phyloP scores from a whole-genome alignment of 202 grass and related monocot species.

The Bolboschoenoplectus hybrid region DNA sequence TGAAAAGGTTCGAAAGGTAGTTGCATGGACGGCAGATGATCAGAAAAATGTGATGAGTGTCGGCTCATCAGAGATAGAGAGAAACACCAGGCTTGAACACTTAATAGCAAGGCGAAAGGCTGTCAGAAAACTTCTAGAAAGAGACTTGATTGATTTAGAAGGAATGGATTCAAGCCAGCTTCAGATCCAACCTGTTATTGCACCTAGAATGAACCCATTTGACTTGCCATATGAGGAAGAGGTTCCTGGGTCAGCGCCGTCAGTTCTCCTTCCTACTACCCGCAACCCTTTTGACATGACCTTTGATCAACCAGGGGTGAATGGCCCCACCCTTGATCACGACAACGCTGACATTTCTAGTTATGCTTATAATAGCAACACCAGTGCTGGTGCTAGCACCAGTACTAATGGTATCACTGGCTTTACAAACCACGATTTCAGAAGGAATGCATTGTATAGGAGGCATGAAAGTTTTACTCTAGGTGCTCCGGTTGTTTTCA shows the following conservation, averaged over 20 bases:
- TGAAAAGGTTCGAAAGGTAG: conserved; percentile 44
- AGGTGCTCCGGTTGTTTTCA: conserved; percentile 53
- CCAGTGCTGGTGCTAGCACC: not conserved
- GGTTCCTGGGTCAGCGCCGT: conserved; percentile 68
- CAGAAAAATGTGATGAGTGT: conserved; percentile 73
- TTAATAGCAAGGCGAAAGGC: conserved; percentile 67
- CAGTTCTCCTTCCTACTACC: conserved; percentile 43
- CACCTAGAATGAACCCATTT: conserved; percentile 73
- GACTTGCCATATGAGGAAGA: conserved; percentile 76
- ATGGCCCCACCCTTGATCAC: conserved; percentile 23
- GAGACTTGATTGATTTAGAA: conserved; percentile 60
- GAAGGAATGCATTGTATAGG: conserved; percentile 57
- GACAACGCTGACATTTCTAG: not conserved
- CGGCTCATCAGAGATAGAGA: conserved; percentile 73
- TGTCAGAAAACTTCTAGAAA: conserved; percentile 59
- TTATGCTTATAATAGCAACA: conserved; percentile 18
- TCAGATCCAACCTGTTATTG: conserved; percentile 66
- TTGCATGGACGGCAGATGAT: conserved; percentile 85
- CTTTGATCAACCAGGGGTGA: conserved; percentile 43
- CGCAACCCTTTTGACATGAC: conserved; percentile 55
- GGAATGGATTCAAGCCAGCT: conserved; percentile 53
- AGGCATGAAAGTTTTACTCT: conserved; percentile 88
- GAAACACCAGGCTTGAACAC: conserved; percentile 66
- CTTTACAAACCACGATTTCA: conserved; percentile 35
- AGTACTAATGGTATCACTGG: conserved; percentile 21